Conservation (phyloP, 2,329 filamentous ascomycete species). For the Stemphylium vesicarium region DNA sequence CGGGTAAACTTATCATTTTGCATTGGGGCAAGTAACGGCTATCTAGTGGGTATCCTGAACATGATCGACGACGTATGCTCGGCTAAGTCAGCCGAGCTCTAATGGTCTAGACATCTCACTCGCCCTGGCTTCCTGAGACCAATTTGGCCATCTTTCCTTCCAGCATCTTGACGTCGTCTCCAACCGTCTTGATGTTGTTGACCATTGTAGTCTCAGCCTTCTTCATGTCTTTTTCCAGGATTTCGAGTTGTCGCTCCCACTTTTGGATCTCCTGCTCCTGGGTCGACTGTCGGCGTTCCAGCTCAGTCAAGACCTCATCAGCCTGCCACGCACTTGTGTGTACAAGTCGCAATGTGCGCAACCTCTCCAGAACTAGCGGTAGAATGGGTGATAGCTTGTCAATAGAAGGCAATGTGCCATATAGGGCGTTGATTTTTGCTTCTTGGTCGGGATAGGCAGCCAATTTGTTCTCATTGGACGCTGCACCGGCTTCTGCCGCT, state of each 20-base stretch:
- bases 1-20: neutral
- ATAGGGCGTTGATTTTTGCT: conserved; percentile 89
- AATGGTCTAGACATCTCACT: conserved; percentile 1
- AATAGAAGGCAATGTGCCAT: conserved; percentile 86
- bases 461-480: conserved; percentile 18
- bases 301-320: conserved; percentile 73
- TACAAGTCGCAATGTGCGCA: conserved; percentile 81
- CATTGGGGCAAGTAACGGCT: conserved; percentile 3
- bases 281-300: conserved; percentile 81
- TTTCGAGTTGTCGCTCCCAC: conserved; percentile 82
- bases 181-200: conserved; percentile 82
- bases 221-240: conserved; percentile 76
- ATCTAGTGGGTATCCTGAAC: conserved; percentile 17
- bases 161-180: conserved; percentile 86
- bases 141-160: conserved; percentile 72
- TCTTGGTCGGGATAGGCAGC: conserved; percentile 69
- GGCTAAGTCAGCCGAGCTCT: neutral
- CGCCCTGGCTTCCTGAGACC: conserved; percentile 14
- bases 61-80: conserved; percentile 6
- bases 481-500: conserved; percentile 22
- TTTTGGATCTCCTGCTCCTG: conserved; percentile 83
- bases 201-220: conserved; percentile 73
- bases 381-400: conserved; percentile 84
- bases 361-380: conserved; percentile 81
- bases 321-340: conserved; percentile 88